Percentiles rank a stretch among this genome's conserved stretches.
phyloP scores from a whole-genome alignment of 768 basidiomycete genomes.

The Phlebiopsis gigantea region DNA sequence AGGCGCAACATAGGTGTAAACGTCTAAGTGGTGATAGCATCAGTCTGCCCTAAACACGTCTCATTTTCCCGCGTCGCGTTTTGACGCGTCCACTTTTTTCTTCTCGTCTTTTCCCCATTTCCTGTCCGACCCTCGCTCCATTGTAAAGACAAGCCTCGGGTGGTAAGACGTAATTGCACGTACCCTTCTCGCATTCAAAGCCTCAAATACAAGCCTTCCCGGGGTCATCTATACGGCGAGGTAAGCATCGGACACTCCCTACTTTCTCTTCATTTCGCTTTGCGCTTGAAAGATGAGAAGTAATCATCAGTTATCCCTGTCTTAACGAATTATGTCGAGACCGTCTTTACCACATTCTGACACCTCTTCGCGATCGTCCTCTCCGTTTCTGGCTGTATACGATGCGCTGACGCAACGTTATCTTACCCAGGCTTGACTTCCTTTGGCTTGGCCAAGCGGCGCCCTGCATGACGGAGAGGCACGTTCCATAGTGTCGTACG shows the following conservation, averaged over 20 bases:
- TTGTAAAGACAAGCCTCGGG: too few species aligned
- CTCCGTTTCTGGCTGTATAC: not conserved
- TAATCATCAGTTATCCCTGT: slow-evolving; percentile 16
- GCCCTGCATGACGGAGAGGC: not conserved
- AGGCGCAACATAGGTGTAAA: too few species aligned
- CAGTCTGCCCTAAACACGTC: not conserved
- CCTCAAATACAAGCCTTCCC: not conserved
- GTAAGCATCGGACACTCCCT: not conserved
- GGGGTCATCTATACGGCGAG: not conserved
- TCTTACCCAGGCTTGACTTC: not conserved
- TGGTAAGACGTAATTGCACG: not conserved
- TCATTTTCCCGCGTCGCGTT: not conserved
- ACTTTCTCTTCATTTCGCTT: slow-evolving; percentile 2
- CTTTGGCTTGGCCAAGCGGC: not conserved
- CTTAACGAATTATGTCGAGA: slow-evolving; percentile 16
- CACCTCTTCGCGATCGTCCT: not conserved
- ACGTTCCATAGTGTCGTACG: not conserved
- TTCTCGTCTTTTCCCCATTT: not conserved
- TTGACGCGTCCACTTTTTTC: not conserved
- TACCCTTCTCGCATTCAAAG: not conserved
- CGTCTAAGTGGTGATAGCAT: too few species aligned
- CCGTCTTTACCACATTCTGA: slow-evolving; percentile 4
- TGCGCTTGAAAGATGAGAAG: slow-evolving; percentile 6
- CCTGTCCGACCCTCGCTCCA: not conserved
- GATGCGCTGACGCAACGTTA: not conserved